Evolutionary conservation across 305 asterid species (phyloP).

Genomic region (Plantago rigida): DNA sequence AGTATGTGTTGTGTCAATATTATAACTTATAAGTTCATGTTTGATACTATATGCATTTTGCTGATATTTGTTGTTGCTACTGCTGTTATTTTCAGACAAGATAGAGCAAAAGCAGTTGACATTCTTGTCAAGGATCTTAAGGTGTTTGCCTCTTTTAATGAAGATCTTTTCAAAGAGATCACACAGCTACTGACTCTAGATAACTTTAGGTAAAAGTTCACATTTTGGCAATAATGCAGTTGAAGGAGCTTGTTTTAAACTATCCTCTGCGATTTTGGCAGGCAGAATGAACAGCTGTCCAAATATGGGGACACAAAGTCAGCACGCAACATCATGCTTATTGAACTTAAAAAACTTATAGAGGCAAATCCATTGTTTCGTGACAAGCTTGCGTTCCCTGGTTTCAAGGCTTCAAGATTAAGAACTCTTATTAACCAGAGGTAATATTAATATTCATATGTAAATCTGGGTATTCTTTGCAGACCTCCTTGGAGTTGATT

Average conservation of each 20-base stretch:
- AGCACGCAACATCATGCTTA: constrained; percentile 63
- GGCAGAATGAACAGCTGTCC: constrained; percentile 85
- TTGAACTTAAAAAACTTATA: constrained; percentile 60
- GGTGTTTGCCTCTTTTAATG: constrained; percentile 74
- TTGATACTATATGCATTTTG: background rate
- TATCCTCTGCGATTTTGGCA: constrained; percentile 23
- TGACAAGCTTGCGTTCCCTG: constrained; percentile 61
- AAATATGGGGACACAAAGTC: constrained; percentile 83
- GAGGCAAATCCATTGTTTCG: constrained; percentile 79
- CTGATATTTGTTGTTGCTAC: constrained; percentile 20
- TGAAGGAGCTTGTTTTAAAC: background rate
- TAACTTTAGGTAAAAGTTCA: constrained; percentile 55
- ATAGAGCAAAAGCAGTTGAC: constrained; percentile 71
- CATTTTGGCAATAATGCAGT: constrained; percentile 6
- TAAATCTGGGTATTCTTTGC: background rate
- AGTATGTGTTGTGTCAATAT: constrained; percentile 24
- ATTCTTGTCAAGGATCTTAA: constrained; percentile 70
- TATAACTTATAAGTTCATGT: background rate
- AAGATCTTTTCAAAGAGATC: constrained; percentile 74
- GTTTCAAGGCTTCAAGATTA: constrained; percentile 65
- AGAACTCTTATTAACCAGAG: constrained; percentile 74
- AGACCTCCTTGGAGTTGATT: constrained; percentile 3
- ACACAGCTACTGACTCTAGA: constrained; percentile 69
- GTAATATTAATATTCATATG: constrained; percentile 28
- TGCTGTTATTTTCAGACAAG: constrained; percentile 43